These are phyloP conservation scores for Eimeria falciformis DNA, from an alignment of 169 alveolate genomes.

Conservation along the genomic window DNA sequence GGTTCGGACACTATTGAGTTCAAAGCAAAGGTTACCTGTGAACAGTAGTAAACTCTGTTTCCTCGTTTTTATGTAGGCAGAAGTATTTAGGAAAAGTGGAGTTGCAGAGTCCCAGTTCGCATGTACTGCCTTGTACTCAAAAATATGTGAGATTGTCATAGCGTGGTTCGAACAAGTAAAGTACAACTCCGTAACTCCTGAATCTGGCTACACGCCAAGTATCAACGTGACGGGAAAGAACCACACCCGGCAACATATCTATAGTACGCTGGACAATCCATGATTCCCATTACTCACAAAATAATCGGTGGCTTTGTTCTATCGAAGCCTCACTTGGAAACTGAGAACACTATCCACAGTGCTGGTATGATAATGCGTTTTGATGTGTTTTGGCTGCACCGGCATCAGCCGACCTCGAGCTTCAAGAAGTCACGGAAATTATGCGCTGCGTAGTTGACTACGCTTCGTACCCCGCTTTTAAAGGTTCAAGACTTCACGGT, in stretches of 20 bases:
- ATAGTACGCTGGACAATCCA: background rate
- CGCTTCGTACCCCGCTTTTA: background rate
- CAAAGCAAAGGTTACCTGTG: background rate
- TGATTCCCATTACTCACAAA: too few species aligned
- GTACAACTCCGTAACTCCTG: background rate
- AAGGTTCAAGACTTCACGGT: background rate
- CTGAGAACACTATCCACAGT: too few species aligned
- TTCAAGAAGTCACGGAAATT: constrained; percentile 63
- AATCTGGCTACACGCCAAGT: background rate
- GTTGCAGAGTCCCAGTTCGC: constrained; percentile 27
- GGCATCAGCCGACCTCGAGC: constrained; percentile 47
- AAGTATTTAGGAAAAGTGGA: constrained; percentile 44
- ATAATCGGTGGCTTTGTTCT: too few species aligned
- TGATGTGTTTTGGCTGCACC: constrained; percentile 31
- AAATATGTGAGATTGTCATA: constrained; percentile 26
- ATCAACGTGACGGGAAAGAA: background rate
- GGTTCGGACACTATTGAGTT: background rate
- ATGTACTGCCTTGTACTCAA: constrained; percentile 31
- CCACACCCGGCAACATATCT: background rate
- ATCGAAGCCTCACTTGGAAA: too few species aligned
- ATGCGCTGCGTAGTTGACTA: constrained; percentile 28
- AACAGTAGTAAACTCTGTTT: too few species aligned
- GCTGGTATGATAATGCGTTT: too few species aligned
- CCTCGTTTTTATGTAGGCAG: constrained; percentile 13
- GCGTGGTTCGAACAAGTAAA: constrained; percentile 19